Evolutionary conservation across 306 rosid genomes (phyloP), one percentile per base, ranked within the genome.

Genomic region (Datisca glomerata): DNA sequence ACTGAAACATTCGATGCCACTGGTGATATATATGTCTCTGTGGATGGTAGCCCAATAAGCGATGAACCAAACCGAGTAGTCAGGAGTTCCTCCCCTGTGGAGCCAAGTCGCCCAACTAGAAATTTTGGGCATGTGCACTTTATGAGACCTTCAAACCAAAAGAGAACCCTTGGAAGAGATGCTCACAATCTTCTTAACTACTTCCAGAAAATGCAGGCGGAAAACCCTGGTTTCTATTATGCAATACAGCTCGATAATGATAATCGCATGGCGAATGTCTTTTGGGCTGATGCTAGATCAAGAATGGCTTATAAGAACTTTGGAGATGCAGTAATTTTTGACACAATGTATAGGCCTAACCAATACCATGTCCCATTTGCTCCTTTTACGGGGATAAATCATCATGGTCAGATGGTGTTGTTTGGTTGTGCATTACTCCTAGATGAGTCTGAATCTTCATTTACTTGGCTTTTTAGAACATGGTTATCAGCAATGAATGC

Each of bases 381-480:
- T 66, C 79, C 85, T 60, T 78, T 82, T 49, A 78, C 94, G 4
- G 94, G 94, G 25, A 56, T 75, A 64, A 78, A 82, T 64, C 86
- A 82, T 57, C 94, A 78, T 23, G 87, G 87, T 41, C 87, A 78
- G 58, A 74, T 60, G 64, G 68, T 81, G 47, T 69, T 81, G 59
- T 81, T 81, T 49, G 87, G 94, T 56, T 81, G 94, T 61, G 81
- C 85, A 13, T 59, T 81, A 55, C 73, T 78, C 54, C 61, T 81
- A 50, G 94, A 81, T 18, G 85, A 81, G 49, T 81, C 94, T 0
- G 80, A 81, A 62, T 71, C 74, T 44, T 74, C 87, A 15, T 81
- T 81, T 61, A 81, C 87, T 40, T 86, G 96, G 96, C 67, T 86
- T 28, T 65, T 78, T 21, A 86, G 75, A 65, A 78, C 96, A 6